Percentiles rank a stretch among this genome's conserved stretches.
phyloP scores from a whole-genome alignment of 495 filamentous ascomycete genomes.

The Penicillium psychrofluorescens region DNA sequence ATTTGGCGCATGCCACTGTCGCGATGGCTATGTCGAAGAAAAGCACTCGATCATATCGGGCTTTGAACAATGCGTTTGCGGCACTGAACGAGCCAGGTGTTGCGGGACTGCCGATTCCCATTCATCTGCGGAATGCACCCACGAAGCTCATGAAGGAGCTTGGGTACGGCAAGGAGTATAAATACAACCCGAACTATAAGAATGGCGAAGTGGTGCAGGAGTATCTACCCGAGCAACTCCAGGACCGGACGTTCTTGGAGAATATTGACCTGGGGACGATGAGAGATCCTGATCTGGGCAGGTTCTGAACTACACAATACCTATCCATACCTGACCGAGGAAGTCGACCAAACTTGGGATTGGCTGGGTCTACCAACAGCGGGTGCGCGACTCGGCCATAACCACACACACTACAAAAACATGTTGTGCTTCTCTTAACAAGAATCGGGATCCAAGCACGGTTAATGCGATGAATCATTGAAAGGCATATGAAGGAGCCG shows the following conservation, averaged over 20 bases:
- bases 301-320: not conserved
- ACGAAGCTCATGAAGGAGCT: constrained; percentile 89
- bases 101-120: constrained; percentile 69
- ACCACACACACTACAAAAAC: too few species aligned
- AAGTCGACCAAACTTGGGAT: too few species aligned
- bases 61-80: constrained; percentile 67
- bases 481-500: too few species aligned
- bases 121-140: constrained; percentile 87
- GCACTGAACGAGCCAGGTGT: constrained; percentile 72
- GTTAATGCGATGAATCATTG: too few species aligned
- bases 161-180: constrained; percentile 85
- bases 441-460: too few species aligned
- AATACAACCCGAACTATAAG: constrained; percentile 87
- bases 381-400: too few species aligned
- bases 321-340: too few species aligned
- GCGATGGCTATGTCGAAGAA: constrained; percentile 79
- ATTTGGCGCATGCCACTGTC: constrained; percentile 78
- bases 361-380: too few species aligned
- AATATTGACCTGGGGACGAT: constrained; percentile 71
- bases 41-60: constrained; percentile 78
- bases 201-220: constrained; percentile 84
- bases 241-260: constrained; percentile 68
- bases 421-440: too few species aligned
- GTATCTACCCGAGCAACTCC: constrained; percentile 73
- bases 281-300: constrained; percentile 55